Evolutionary conservation across 139 green algal genomes (phyloP).

Genomic region (Auxenochlorella pyrenoidosa): DNA sequence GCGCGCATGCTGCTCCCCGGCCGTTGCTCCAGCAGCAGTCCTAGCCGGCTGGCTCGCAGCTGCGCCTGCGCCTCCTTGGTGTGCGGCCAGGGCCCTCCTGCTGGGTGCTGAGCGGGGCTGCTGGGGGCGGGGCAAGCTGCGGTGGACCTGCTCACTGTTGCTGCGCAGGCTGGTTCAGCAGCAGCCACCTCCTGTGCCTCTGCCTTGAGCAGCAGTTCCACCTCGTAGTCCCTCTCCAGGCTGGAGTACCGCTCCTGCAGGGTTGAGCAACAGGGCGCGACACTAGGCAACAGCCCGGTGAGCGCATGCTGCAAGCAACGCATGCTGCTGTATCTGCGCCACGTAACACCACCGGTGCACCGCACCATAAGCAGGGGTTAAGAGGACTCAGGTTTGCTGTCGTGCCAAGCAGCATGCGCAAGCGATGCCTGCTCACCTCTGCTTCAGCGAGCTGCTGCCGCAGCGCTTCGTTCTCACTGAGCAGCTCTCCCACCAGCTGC

Average conservation of each 20-base stretch:
- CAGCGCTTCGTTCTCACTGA: conserved; percentile 53
- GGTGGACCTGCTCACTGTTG: not conserved
- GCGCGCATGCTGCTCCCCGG: not conserved
- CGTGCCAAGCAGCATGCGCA: no score
- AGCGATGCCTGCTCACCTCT: conserved; percentile 45
- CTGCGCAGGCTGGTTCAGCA: not conserved
- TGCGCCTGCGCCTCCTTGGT: not conserved
- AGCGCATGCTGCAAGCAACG: no score
- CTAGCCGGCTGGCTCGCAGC: not conserved
- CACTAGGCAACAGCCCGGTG: no score
- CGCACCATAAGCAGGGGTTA: not conserved
- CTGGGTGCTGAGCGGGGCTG: not conserved
- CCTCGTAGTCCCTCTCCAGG: conserved; percentile 29
- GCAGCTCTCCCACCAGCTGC: conserved; percentile 51
- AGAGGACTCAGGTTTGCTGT: no score
- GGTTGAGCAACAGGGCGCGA: no score
- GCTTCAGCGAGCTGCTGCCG: conserved; percentile 55
- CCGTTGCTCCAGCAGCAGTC: not conserved
- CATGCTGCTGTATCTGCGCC: no score
- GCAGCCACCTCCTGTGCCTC: not conserved
- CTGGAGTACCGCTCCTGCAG: conserved; percentile 4
- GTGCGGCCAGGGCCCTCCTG: no score
- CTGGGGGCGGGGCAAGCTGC: not conserved
- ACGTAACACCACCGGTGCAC: no score
- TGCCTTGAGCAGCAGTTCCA: conserved; percentile 20